phyloP scores from a whole-genome alignment of 139 green algal species.

The Ulvella scutata region DNA sequence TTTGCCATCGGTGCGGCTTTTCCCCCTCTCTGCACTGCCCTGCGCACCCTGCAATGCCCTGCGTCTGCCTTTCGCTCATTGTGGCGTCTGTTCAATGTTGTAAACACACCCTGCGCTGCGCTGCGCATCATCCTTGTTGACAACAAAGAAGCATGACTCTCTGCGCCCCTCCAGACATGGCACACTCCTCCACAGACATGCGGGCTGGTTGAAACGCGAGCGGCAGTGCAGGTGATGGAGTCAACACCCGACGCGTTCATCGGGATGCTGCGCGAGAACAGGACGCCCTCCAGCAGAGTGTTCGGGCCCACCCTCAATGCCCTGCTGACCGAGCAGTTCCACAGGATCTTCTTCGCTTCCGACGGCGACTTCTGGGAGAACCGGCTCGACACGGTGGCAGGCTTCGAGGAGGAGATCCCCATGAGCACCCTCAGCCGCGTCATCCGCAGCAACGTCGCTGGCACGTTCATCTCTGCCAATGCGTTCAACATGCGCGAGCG shows the following conservation, averaged over 20 bases:
- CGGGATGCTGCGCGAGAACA: neutral
- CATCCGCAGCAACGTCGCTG: neutral
- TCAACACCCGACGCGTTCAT: neutral
- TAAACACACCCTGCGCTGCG: no score
- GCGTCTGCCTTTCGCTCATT: no score
- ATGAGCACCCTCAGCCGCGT: neutral
- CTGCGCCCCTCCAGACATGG: no score
- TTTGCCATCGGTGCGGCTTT: neutral
- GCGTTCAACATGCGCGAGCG: neutral
- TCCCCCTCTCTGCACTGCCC: no score
- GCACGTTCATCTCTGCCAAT: neutral
- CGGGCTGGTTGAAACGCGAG: no score
- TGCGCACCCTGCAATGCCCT: no score
- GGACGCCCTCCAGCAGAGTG: neutral
- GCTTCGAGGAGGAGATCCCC: neutral
- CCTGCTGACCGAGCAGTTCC: conserved; percentile 1
- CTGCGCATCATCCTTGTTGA: no score
- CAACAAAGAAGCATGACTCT: no score
- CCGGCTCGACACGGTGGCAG: neutral
- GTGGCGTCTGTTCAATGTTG: no score
- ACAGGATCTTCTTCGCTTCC: neutral
- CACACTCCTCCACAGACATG: no score
- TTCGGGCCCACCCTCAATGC: neutral
- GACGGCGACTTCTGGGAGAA: neutral
- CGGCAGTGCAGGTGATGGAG: neutral